Evolutionary conservation across 2,329 filamentous ascomycete genomes (phyloP), one percentile per base, ranked within the genome.

Genomic region (Cordyceps cicadae): DNA sequence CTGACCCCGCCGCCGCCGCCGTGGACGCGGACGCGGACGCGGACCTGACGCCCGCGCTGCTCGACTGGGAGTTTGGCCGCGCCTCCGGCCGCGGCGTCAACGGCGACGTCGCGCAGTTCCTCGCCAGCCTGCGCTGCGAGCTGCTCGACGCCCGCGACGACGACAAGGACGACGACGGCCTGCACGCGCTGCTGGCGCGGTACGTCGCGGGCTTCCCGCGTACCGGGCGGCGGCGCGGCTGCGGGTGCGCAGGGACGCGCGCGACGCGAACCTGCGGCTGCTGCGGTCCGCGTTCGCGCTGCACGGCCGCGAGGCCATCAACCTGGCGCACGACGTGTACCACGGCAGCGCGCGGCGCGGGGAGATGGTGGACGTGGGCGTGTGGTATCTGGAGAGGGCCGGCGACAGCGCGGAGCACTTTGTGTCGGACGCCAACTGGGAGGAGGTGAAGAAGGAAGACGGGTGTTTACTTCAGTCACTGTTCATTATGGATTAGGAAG

Each of bases 21-120:
- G 24, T 4, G n/a, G n/a, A n/a, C n/a, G n/a, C n/a, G n/a, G n/a
- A n/a, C 14, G 12, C 39, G 2, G 43, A 19, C 1, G 45, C 59
- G 14, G 55, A 62, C 41, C 53, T 62, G 48, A 61, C 59, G 26
- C 64, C 63, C 37, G 51, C 62, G 14, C 26, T 64, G 19, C 53
- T 67, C 14, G 66, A 67, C 61, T 67, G 61, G 66, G 63, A 68
- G 45, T 67, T 66, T 46, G 62, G 62, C 9, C 41, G 56, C 24
- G 43, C 63, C 56, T 61, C 61, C 29, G 65, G 65, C 26, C 61
- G 63, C 11, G 65, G 66, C 21, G 55, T 65, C 54, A 65, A 64
- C 49, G 63, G 66, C 32, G 64, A 68, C 48, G 62, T 67, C 34
- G 64, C 65, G 4, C 63, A 66, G 29, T 65, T 67, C 34, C 61